These are phyloP conservation scores for Boletus rubroflammeus DNA, from an alignment of 768 basidiomycete species.

Conservation along the genomic window DNA sequence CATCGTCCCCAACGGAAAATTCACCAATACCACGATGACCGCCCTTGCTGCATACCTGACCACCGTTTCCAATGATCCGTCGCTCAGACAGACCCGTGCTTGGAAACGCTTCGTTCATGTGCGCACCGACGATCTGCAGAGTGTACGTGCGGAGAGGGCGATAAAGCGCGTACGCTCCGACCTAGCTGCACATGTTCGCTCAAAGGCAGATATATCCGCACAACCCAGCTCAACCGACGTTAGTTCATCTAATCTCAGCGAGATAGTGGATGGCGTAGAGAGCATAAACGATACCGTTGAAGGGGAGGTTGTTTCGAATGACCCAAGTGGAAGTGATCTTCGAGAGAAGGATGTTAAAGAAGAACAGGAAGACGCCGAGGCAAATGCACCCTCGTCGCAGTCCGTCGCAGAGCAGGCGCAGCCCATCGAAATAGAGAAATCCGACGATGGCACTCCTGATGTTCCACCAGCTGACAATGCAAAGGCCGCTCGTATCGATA, in stretches of 20 bases:
- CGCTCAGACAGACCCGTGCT: slow-evolving; percentile 57
- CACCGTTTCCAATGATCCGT: slow-evolving; percentile 62
- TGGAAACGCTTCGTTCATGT: slow-evolving; percentile 89
- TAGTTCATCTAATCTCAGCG: slow-evolving; percentile 33
- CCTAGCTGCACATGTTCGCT: slow-evolving; percentile 65
- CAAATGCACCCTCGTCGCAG: background rate
- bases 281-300: slow-evolving; percentile 28
- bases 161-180: slow-evolving; percentile 87
- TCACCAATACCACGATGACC: slow-evolving; percentile 52
- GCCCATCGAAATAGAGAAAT: slow-evolving; percentile 21
- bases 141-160: slow-evolving; percentile 79
- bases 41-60: slow-evolving; percentile 79
- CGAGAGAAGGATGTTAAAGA: slow-evolving; percentile 26
- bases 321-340: slow-evolving; percentile 13
- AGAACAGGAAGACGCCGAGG: slow-evolving; percentile 26
- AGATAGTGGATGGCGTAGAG: slow-evolving; percentile 31
- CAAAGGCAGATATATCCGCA: slow-evolving; percentile 29
- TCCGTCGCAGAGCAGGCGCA: slow-evolving; percentile 9
- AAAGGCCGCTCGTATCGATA: slow-evolving; percentile 17
- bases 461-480: slow-evolving; percentile 6
- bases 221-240: slow-evolving; percentile 20
- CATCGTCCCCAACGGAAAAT: slow-evolving; percentile 17
- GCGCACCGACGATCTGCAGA: slow-evolving; percentile 84
- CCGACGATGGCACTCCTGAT: slow-evolving; percentile 20
- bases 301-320: slow-evolving; percentile 17